phyloP scores from a whole-genome alignment of 441 rosid genomes.

The Erodium texanum region DNA sequence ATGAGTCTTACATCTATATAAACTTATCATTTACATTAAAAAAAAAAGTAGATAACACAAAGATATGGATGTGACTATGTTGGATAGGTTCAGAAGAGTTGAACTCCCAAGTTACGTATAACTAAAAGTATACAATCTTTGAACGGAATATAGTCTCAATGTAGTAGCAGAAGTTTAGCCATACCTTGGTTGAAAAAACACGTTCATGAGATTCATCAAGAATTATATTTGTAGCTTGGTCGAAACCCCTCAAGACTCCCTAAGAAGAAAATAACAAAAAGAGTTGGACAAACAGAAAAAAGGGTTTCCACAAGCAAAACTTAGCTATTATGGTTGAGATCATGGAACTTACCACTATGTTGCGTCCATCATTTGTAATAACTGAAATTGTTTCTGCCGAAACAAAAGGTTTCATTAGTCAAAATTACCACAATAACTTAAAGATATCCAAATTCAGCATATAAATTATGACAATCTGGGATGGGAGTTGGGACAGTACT shows the following conservation, averaged over 20 bases:
- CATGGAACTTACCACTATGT: constrained; percentile 58
- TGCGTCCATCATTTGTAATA: constrained; percentile 85
- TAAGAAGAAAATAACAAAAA: constrained; percentile 19
- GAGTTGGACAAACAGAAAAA: no score
- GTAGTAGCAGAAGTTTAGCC: not conserved
- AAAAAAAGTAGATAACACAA: no score
- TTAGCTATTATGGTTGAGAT: not conserved
- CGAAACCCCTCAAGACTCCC: constrained; percentile 87
- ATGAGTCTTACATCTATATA: no score
- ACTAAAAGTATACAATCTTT: not conserved
- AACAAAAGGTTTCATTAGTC: constrained; percentile 7
- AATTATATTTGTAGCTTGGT: constrained; percentile 94
- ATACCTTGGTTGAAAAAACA: constrained; percentile 83
- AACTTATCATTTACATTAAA: not conserved
- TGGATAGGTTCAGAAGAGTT: no score
- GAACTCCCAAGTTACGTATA: no score
- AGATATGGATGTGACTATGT: no score
- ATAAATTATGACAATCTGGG: no score
- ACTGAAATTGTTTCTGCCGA: constrained; percentile 58
- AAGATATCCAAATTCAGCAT: not conserved
- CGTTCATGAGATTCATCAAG: constrained; percentile 98
- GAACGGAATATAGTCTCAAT: not conserved
- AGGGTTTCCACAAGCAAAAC: not conserved
- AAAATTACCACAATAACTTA: not conserved
- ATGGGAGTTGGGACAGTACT: no score